phyloP scores from a whole-genome alignment of 495 filamentous ascomycete genomes.

The Penicillium fimorum region DNA sequence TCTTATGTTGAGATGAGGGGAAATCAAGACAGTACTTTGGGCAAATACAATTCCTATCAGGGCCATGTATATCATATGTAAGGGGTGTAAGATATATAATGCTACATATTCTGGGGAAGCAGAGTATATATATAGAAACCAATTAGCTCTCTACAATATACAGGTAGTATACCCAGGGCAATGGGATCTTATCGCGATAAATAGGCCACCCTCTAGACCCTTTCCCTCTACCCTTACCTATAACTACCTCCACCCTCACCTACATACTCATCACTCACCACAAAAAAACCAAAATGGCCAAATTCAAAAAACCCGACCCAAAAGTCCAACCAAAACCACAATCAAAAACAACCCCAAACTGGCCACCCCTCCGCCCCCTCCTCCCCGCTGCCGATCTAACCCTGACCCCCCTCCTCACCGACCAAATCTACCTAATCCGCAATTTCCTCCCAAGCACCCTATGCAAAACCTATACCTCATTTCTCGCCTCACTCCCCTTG shows the following conservation, averaged over 20 bases:
- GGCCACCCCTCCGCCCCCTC: conserved; percentile 75
- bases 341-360: conserved; percentile 50
- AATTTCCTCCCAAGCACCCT: conserved; percentile 77
- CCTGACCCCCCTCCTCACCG: conserved; percentile 54
- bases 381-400: conserved; percentile 65
- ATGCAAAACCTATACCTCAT: conserved; percentile 78
- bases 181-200: conserved; percentile 4
- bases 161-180: too few species aligned
- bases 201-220: background rate
- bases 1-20: conserved; percentile 14
- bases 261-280: background rate
- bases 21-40: background rate
- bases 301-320: conserved; percentile 24
- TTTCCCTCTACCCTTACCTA: background rate
- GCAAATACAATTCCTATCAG: background rate
- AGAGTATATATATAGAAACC: background rate
- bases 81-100: background rate
- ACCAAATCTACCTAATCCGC: conserved; percentile 73
- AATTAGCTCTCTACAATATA: too few species aligned
- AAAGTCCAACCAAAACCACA: conserved; percentile 17
- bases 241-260: background rate
- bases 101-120: conserved; percentile 6
- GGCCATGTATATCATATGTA: background rate
- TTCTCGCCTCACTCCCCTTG: conserved; percentile 71
- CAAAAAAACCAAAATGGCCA: conserved; percentile 22